These are phyloP conservation scores for Phytophthora aleatoria DNA, from an alignment of 352 stramenopile genomes.

Conservation along the genomic window DNA sequence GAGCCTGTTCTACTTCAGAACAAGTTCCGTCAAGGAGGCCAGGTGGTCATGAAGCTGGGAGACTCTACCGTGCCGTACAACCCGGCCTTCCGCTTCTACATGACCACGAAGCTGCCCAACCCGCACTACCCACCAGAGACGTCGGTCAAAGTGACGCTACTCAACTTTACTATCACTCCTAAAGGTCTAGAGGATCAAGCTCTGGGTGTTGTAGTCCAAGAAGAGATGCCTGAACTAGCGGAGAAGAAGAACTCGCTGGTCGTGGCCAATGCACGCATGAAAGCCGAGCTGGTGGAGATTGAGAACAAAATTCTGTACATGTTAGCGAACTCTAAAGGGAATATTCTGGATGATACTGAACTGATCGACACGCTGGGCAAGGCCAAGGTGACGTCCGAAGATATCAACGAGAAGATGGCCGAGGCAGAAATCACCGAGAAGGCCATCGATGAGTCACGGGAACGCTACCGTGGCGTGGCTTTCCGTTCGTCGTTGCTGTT, in stretches of 20 bases:
- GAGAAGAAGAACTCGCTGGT: slow-evolving; percentile 95
- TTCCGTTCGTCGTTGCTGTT: slow-evolving; percentile 91
- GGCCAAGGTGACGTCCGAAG: slow-evolving; percentile 91
- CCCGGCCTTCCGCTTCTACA: slow-evolving; percentile 90
- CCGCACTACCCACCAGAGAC: slow-evolving; percentile 93
- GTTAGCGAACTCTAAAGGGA: slow-evolving; percentile 92
- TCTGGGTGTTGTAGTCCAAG: slow-evolving; percentile 91
- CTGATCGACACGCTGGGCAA: slow-evolving; percentile 92
- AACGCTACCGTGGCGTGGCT: slow-evolving; percentile 89
- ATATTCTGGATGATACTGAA: slow-evolving; percentile 93
- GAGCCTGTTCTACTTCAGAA: slow-evolving; percentile 92
- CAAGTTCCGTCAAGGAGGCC: slow-evolving; percentile 93
- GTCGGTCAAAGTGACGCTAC: slow-evolving; percentile 91
- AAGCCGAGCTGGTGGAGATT: slow-evolving; percentile 92
- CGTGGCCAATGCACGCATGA: slow-evolving; percentile 91
- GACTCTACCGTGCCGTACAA: slow-evolving; percentile 93
- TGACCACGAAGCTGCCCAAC: slow-evolving; percentile 94
- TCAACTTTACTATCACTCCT: slow-evolving; percentile 94
- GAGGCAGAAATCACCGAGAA: slow-evolving; percentile 93
- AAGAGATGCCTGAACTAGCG: slow-evolving; percentile 93
- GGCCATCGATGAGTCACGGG: slow-evolving; percentile 89
- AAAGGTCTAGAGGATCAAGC: slow-evolving; percentile 92
- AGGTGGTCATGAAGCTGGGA: slow-evolving; percentile 94
- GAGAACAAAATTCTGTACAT: slow-evolving; percentile 95
- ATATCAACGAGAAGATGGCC: slow-evolving; percentile 93